Evolutionary conservation across 768 basidiomycete genomes (phyloP), one percentile per base, ranked within the genome.

Genomic region (Agrocybe praecox): DNA sequence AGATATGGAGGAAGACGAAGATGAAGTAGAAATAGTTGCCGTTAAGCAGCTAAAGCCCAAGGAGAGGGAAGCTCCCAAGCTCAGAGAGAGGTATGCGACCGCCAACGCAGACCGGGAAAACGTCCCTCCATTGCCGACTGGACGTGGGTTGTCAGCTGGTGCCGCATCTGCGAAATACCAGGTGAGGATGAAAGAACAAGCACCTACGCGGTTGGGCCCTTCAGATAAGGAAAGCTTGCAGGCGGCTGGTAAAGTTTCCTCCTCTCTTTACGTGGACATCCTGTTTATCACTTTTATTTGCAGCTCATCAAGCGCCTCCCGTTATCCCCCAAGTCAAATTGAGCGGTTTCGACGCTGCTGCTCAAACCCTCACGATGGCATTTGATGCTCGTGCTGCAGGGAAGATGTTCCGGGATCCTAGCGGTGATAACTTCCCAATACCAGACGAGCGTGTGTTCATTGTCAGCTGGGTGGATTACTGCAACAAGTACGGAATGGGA

Each of bases 401-500:
- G 1, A 79, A 77, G 53, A 65, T 89, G n/a, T 92, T 90, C 75
- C 77, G 82, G 9, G 83, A 90, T 59, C 86, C 88, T 2, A 75
- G 86, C 14, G 17, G 32, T 6, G 9, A 43, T 10, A 22, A 24
- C 14, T 29, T 32, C 17, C 22, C 74, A 2, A 63, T 92, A 2
- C 80, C 79, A 0, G 80, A 86, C 17, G 90, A 93, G 56, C 81
- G 81, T 51, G 89, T 96, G 45, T 98, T 98, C 74, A 94, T 99
- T 60, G 92, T 91, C 2, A 92, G 92, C n/a, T 98, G 97, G 97
- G 90, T 98, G 42, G 97, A 98, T 71, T 98, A 98, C 68, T 96
- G 94, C 70, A 93, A 95, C 73, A 98, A 98, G 79, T 99, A 98
- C 72, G 97, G 96, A n/a, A 98, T 98, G 92, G 97, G 96, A 1